These are phyloP conservation scores for Pythium periplocum DNA, from an alignment of 352 stramenopile species.

Conservation along the genomic window DNA sequence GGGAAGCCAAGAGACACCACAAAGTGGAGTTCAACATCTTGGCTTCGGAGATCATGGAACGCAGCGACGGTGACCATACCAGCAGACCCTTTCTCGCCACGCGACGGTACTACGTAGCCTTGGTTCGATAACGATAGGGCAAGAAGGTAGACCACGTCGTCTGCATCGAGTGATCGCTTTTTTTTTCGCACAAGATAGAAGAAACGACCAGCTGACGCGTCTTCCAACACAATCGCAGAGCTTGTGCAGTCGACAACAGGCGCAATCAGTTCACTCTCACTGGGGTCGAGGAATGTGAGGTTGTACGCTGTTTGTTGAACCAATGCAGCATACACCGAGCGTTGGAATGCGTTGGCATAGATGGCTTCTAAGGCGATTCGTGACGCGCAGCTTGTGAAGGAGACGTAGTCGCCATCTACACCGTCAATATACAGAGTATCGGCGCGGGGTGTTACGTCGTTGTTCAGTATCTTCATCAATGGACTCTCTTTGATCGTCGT, in stretches of 20 bases:
- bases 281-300: conserved; percentile 8
- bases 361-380: background rate
- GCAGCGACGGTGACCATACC: background rate
- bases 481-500: conserved; percentile 1
- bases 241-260: conserved; percentile 7
- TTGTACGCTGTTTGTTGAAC: conserved; percentile 9
- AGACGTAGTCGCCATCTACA: conserved; percentile 1
- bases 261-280: conserved; percentile 3
- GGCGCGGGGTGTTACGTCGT: background rate
- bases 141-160: conserved; percentile 1
- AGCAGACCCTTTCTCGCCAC: background rate
- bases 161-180: background rate
- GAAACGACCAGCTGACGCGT: background rate
- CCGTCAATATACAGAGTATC: conserved; percentile 2
- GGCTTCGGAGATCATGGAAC: background rate
- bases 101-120: conserved; percentile 1
- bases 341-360: conserved; percentile 10
- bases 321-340: conserved; percentile 8
- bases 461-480: conserved; percentile 2
- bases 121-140: conserved; percentile 3
- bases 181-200: conserved; percentile 7
- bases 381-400: background rate
- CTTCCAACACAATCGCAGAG: conserved; percentile 3
- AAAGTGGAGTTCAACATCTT: conserved; percentile 4
- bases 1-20: conserved; percentile 13